phyloP scores from a whole-genome alignment of 2,329 filamentous ascomycete species.

The Dryadomyces quercivorus region DNA sequence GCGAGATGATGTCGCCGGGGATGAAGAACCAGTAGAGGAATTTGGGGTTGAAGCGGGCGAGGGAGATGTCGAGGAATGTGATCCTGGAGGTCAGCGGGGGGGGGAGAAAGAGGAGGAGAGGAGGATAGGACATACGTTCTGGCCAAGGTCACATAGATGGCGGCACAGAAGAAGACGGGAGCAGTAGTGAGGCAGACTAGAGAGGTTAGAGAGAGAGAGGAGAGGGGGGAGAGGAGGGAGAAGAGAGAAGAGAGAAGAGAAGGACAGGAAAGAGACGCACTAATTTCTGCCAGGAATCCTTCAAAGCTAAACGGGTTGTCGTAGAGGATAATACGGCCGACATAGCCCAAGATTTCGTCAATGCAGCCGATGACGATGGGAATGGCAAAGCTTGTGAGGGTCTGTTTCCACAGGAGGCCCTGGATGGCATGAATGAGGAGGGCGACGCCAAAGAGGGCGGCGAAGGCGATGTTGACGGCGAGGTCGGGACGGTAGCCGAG shows the following conservation, averaged over 20 bases:
- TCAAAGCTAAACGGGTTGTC: conserved; percentile 44
- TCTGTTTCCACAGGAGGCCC: conserved; percentile 33
- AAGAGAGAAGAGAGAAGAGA: neutral
- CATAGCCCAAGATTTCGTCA: conserved; percentile 50
- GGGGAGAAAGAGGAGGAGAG: neutral
- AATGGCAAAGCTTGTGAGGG: conserved; percentile 28
- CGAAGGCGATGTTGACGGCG: conserved; percentile 28
- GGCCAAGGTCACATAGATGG: conserved; percentile 51
- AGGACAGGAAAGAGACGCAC: conserved; percentile 24
- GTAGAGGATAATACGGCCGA: conserved; percentile 44
- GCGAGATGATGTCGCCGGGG: conserved; percentile 40
- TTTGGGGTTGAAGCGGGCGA: conserved; percentile 28
- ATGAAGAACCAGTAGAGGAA: conserved; percentile 34
- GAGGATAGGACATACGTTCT: conserved; percentile 6
- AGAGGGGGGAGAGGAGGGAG: neutral
- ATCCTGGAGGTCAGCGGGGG: conserved; percentile 14
- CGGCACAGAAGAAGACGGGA: conserved; percentile 46
- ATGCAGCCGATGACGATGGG: conserved; percentile 44
- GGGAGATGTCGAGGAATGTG: conserved; percentile 22
- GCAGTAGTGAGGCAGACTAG: conserved; percentile 46
- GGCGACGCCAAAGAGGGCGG: conserved; percentile 31
- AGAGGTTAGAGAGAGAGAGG: neutral
- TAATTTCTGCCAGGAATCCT: conserved; percentile 55
- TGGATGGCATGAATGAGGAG: conserved; percentile 32
- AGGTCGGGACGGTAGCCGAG: conserved; percentile 34